Evolutionary conservation across 768 basidiomycete genomes (phyloP).

Genomic region (Termitomyces sp.): DNA sequence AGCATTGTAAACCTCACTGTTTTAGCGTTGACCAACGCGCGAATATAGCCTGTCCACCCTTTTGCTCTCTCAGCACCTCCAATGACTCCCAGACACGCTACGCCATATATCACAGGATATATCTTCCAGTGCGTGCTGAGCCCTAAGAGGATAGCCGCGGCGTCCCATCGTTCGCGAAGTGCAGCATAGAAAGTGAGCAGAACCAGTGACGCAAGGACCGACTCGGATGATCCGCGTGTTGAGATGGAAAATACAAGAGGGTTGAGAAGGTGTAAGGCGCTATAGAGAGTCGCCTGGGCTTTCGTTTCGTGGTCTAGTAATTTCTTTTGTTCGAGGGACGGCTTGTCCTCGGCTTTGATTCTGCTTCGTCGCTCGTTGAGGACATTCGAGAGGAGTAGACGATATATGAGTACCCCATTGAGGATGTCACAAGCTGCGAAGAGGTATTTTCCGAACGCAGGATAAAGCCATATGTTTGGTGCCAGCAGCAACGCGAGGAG

Average conservation of each 20-base stretch:
- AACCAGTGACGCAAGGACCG: conserved; percentile 77
- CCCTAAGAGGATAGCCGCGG: conserved; percentile 72
- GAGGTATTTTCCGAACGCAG: conserved; percentile 87
- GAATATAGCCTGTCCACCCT: conserved; percentile 28
- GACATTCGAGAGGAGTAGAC: conserved; percentile 49
- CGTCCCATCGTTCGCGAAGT: conserved; percentile 54
- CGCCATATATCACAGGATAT: conserved; percentile 89
- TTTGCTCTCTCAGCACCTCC: conserved; percentile 15
- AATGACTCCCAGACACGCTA: conserved; percentile 65
- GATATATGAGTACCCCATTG: conserved; percentile 71
- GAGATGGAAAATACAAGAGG: conserved; percentile 96
- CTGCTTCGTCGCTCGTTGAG: conserved; percentile 20
- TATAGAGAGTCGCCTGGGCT: conserved; percentile 49
- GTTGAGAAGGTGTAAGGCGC: conserved; percentile 80
- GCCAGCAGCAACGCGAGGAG: conserved; percentile 78
- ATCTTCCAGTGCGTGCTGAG: conserved; percentile 95
- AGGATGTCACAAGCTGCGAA: conserved; percentile 83
- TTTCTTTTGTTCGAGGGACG: background rate
- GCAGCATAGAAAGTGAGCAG: conserved; percentile 64
- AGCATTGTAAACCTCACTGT: conserved; percentile 65
- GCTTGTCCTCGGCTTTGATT: background rate
- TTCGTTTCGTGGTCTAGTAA: background rate
- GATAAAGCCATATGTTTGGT: conserved; percentile 78
- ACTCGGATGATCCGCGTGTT: conserved; percentile 94
- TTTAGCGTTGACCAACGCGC: conserved; percentile 42